Conservation (phyloP, 306 rosid genomes). For the Pyrus bretschneideri region DNA sequence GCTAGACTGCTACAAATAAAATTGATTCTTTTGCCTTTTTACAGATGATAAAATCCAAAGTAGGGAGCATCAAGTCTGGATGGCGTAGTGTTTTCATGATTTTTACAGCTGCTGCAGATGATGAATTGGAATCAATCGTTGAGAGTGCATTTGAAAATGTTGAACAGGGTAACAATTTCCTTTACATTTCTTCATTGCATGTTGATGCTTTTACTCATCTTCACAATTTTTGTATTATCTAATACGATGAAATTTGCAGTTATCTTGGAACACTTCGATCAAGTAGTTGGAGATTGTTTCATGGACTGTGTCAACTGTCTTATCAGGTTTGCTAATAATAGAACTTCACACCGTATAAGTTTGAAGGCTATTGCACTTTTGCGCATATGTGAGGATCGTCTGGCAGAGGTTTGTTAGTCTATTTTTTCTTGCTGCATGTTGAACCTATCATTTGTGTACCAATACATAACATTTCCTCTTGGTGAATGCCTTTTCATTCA, state of each 20-base stretch:
- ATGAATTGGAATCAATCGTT: conserved; percentile 88
- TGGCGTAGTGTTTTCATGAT: conserved; percentile 98
- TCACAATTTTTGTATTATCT: conserved; percentile 29
- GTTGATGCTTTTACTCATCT: conserved; percentile 5
- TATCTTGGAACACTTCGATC: conserved; percentile 99
- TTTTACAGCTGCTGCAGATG: conserved; percentile 99
- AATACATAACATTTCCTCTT: not conserved
- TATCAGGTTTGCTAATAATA: conserved; percentile 90
- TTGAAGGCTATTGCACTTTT: conserved; percentile 99
- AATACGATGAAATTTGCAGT: conserved; percentile 64
- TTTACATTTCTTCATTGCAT: conserved; percentile 9
- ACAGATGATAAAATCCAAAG: conserved; percentile 99
- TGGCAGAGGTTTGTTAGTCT: conserved; percentile 85
- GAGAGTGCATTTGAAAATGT: conserved; percentile 99
- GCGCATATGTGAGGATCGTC: conserved; percentile 98
- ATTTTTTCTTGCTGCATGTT: not conserved
- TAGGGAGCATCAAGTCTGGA: conserved; percentile 95
- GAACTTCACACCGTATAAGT: conserved; percentile 87
- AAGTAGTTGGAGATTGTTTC: conserved; percentile 98
- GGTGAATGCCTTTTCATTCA: not conserved
- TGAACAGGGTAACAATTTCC: conserved; percentile 71
- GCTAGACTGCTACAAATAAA: not conserved
- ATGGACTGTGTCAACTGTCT: conserved; percentile 99
- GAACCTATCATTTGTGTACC: conserved; percentile 2
- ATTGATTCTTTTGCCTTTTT: conserved; percentile 21